Base-by-base conservation (phyloP, 2,329 filamentous ascomycete genomes). In the Talaromyces verruculosus region DNA sequence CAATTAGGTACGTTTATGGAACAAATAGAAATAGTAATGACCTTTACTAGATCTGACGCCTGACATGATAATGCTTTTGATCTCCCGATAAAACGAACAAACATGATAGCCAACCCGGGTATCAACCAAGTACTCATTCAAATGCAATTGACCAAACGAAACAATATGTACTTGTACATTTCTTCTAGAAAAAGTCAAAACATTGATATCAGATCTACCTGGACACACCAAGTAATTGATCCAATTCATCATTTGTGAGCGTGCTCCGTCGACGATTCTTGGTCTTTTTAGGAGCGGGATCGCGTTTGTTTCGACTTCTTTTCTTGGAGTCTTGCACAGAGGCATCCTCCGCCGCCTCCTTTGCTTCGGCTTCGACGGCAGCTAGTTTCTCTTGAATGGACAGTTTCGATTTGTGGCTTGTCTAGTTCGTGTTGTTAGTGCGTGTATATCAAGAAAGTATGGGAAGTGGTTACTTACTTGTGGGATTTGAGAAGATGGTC, bases 351-450 rank as follows among this genome's bases (percentile, higher is more conserved):
- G 59, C 55, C 10, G 77, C 78, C 39, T 74, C 76, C 43, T 75
- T 73, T 25, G 81, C 81, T 68, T 82, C 80, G 22, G 76, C 75
- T 68, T 82, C 78, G 4, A 76, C 78, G 0, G 73, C 75, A 13
- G 78, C 79, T 10, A 83, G 75, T 67, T 81, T 82, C 67, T 82
- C 77, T 5, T 75, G 65, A 5, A 82, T 71, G 39, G 77, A 80
- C 64, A 78, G 68, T n/a, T 70, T 71, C 5, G 72, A 66, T 47
- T 72, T 69, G 7, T 62, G 65, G 17, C 61, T 43, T 33, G 68
- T 68, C 67, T 68, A 67, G 25, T 67, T 13, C 4, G 2, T 33
- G 10, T 19, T 13, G 41, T 45, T 39, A 47, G 28, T 13, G 5
- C 19, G 22, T 45, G 13, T 25, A 30, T 4, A 43, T 19, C 1